Evolutionary conservation across 352 stramenopile genomes (phyloP).

Genomic region (Aphanomyces invadans): DNA sequence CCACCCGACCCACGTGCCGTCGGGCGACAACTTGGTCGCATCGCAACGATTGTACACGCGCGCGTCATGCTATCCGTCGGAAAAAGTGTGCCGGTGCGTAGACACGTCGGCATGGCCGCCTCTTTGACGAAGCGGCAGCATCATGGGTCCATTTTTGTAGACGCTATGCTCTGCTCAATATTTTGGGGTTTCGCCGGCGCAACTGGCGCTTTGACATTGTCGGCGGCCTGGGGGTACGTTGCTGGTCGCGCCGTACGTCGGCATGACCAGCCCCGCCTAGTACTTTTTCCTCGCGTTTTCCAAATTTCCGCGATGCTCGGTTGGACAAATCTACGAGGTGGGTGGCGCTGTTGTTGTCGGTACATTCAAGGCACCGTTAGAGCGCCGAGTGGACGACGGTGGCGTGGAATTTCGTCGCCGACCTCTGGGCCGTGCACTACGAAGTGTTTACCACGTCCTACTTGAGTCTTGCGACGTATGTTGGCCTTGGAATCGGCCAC

Average conservation of each 20-base stretch:
- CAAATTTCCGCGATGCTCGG: conserved; percentile 88
- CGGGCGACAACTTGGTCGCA: conserved; percentile 43
- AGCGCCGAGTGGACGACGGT: conserved; percentile 40
- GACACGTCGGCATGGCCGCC: no score
- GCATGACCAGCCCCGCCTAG: no score
- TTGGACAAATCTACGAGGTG: conserved; percentile 54
- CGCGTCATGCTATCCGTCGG: conserved; percentile 73
- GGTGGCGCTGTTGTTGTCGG: no score
- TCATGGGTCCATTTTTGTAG: conserved; percentile 37
- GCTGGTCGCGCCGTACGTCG: no score
- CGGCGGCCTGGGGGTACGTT: conserved; percentile 67
- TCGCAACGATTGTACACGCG: conserved; percentile 69
- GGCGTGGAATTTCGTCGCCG: conserved; percentile 37
- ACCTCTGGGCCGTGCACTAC: conserved; percentile 46
- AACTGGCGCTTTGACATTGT: conserved; percentile 92
- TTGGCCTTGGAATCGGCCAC: conserved; percentile 49
- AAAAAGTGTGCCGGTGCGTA: conserved; percentile 57
- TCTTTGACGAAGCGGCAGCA: no score
- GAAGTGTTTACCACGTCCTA: conserved; percentile 74
- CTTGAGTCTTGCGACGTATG: conserved; percentile 53
- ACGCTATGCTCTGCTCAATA: conserved; percentile 74
- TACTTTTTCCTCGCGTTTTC: conserved; percentile 89
- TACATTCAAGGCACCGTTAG: no score
- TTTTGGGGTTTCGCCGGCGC: conserved; percentile 85
- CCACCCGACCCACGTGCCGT: conserved; percentile 82